Base-by-base conservation (phyloP, 306 rosid species). In the Cicer yamashitae region DNA sequence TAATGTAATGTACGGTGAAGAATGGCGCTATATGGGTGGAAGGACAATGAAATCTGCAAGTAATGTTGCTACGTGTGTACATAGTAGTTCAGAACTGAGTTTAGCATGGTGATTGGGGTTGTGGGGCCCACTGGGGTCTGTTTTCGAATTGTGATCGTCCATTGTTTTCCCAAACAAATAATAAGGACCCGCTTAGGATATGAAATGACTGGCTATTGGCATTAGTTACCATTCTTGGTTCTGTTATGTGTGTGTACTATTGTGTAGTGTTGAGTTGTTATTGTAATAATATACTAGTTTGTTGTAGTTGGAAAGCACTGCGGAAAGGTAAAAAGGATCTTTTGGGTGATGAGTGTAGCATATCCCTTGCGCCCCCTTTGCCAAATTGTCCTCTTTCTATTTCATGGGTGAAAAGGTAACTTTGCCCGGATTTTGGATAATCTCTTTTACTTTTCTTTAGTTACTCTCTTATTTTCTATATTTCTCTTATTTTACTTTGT, bases 1-100 rank as follows among this genome's bases (percentile, higher is more conserved):
- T 7, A 38, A 17, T 78, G 48, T 34, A 66, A 17, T 69, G 71
- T 56, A 41, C 78, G 79, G 70, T 40, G 41, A 52, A 76, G 54
- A 51, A 22, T 68, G 79, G 81, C 63, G 88, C 74, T 74, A 82
- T 89, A 76, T 83, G 75, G 13, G 4, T 50, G 73, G 67, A 66
- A 45, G 40, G 59, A 17, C 12, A 69, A 77, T 9, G 47, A 14
- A n/a, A 54, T 57, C 10, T 17, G 65, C 43, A 11, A 56, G 70
- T 45, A 46, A 10, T n/a, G 63, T 44, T 76, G 75, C 50, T 82
- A 65, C 85, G 63, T 75, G 79, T 76, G 57, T 3, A 77, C 1
- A 60, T n/a, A 18, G 51, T 10, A 18, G 51, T 38, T 7, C 58
- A 41, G 51, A 15, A 56, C 44, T 57, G 58, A 14, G 61, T 14